phyloP scores from a whole-genome alignment of 2,329 filamentous ascomycete species.

The Bipolaris bicolor region DNA sequence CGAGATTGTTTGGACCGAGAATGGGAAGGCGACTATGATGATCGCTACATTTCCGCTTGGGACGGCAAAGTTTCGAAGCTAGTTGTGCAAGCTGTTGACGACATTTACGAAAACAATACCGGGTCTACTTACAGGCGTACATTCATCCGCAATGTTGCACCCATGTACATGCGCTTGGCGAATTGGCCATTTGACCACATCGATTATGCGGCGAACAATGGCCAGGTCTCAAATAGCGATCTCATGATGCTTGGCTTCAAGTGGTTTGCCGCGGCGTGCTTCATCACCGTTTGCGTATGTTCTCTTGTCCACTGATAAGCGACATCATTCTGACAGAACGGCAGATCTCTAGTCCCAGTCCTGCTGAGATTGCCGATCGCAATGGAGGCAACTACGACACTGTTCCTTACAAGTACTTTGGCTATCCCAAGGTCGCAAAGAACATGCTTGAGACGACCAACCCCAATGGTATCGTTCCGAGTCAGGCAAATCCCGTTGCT shows the following conservation, averaged over 20 bases:
- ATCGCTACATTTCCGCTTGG: slow-evolving; percentile 40
- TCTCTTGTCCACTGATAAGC: too few relatives aligned
- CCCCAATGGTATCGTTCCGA: slow-evolving; percentile 7
- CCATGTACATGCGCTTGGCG: slow-evolving; percentile 35
- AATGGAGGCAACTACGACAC: slow-evolving; percentile 37
- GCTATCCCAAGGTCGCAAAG: slow-evolving; percentile 40
- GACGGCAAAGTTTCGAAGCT: slow-evolving; percentile 40
- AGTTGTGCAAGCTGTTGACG: slow-evolving; percentile 40
- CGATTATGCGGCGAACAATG: slow-evolving; percentile 27
- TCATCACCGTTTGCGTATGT: slow-evolving; percentile 35
- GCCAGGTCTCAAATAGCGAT: slow-evolving; percentile 30
- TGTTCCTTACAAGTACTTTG: slow-evolving; percentile 38
- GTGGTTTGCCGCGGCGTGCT: slow-evolving; percentile 37
- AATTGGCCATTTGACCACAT: slow-evolving; percentile 43
- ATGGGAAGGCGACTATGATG: slow-evolving; percentile 37
- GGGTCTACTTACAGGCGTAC: slow-evolving; percentile 40
- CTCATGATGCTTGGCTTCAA: slow-evolving; percentile 35
- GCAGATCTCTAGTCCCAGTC: slow-evolving; percentile 31
- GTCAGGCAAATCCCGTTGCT: slow-evolving; percentile 29
- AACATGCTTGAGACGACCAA: slow-evolving; percentile 36
- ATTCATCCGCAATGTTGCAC: slow-evolving; percentile 38
- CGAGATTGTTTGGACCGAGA: slow-evolving; percentile 33
- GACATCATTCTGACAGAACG: background rate
- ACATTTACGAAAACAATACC: slow-evolving; percentile 38
- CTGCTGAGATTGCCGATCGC: slow-evolving; percentile 18